Conservation (phyloP, 2,329 filamentous ascomycete species). For the Phialocephala sp. region DNA sequence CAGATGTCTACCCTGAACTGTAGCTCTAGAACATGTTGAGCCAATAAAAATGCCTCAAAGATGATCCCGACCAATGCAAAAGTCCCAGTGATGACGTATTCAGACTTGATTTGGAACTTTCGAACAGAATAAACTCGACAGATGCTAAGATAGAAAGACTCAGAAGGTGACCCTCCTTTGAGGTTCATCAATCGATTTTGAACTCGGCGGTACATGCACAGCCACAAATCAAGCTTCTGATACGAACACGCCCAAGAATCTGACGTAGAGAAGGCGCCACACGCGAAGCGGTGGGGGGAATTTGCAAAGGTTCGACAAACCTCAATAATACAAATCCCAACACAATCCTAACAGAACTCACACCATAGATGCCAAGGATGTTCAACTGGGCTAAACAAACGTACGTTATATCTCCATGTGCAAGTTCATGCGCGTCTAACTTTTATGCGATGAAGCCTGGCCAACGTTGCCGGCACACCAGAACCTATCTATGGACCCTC, state of each 20-base stretch:
- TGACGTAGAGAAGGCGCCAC: conserved; percentile 26
- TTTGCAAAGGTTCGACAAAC: conserved; percentile 8
- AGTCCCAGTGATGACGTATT: neutral
- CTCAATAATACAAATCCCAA: neutral
- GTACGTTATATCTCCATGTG: conserved; percentile 57
- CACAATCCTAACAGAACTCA: conserved; percentile 16
- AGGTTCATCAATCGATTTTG: no score
- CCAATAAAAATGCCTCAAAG: neutral
- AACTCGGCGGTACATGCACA: neutral
- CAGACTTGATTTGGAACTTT: neutral
- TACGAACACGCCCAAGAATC: conserved; percentile 19
- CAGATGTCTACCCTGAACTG: conserved; percentile 28
- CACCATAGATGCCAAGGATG: conserved; percentile 54
- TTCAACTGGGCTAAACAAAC: conserved; percentile 95
- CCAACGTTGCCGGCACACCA: conserved; percentile 89
- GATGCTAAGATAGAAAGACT: neutral
- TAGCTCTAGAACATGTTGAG: conserved; percentile 10
- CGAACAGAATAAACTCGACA: neutral
- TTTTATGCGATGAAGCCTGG: conserved; percentile 55
- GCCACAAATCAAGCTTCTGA: conserved; percentile 12
- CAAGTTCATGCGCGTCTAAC: conserved; percentile 12
- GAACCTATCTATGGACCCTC: conserved; percentile 93
- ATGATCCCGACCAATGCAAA: neutral
- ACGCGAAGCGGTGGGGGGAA: conserved; percentile 13
- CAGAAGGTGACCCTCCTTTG: neutral